Percentiles rank a stretch among this genome's conserved stretches.
Evolutionary conservation across 192 early-diverging fungal genomes (phyloP).

Genomic region (Lunasporangiospora selenospora): DNA sequence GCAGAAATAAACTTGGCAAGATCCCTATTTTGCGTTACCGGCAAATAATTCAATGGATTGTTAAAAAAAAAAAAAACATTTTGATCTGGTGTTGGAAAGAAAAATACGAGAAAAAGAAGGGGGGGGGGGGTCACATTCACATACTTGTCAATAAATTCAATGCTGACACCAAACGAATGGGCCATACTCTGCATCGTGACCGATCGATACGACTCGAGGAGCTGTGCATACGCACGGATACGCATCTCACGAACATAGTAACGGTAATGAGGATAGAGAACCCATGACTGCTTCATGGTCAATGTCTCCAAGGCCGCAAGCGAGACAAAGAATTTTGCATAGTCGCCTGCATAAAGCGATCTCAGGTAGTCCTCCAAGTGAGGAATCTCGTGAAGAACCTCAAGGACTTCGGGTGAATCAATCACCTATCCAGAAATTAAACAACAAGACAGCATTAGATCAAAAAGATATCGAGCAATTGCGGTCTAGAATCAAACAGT

Average conservation of each 20-base stretch:
- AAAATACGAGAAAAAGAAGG: not conserved
- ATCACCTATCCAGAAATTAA: constrained; percentile 66
- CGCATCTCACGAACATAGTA: constrained; percentile 99
- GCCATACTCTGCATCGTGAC: constrained; percentile 97
- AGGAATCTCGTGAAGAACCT: constrained; percentile 92
- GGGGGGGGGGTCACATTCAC: constrained; percentile 11
- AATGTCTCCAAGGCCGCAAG: constrained; percentile 84
- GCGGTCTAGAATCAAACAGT: not conserved
- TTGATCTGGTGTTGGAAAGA: constrained; percentile 1
- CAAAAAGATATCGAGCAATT: not conserved
- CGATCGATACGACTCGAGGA: constrained; percentile 94
- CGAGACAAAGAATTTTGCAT: constrained; percentile 91
- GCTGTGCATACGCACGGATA: constrained; percentile 94
- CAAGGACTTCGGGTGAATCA: constrained; percentile 95
- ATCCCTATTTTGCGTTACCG: constrained; percentile 77
- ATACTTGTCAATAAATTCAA: constrained; percentile 93
- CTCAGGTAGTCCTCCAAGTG: constrained; percentile 83
- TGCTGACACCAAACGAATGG: constrained; percentile 92
- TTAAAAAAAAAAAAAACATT: not conserved
- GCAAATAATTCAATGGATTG: not conserved
- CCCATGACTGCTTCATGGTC: constrained; percentile 75
- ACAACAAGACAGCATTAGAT: not conserved
- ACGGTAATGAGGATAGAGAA: constrained; percentile 86
- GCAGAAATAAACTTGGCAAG: constrained; percentile 94
- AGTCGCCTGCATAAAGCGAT: constrained; percentile 91